These are phyloP conservation scores for Dalbergia cochinchinensis DNA, from an alignment of 306 rosid genomes.

Conservation along the genomic window DNA sequence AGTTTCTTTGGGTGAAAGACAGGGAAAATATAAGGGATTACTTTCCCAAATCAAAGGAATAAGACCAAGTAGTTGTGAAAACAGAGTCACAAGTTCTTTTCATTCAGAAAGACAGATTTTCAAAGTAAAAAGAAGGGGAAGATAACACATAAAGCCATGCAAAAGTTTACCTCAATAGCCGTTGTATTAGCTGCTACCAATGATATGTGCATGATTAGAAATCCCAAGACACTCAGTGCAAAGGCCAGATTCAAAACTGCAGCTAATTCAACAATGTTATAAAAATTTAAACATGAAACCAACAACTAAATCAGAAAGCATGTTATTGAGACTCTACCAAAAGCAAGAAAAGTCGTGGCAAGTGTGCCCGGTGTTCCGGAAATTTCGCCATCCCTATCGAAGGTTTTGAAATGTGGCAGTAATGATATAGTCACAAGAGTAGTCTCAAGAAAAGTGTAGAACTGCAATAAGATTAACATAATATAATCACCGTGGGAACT, in stretches of 20 bases:
- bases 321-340: constrained; percentile 63
- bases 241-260: constrained; percentile 96
- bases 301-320: not conserved
- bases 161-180: constrained; percentile 83
- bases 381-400: constrained; percentile 92
- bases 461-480: constrained; percentile 63
- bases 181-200: constrained; percentile 91
- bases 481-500: constrained; percentile 17
- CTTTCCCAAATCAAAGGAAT: not conserved
- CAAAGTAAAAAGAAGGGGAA: not conserved
- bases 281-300: constrained; percentile 42
- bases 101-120: not conserved
- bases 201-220: constrained; percentile 93
- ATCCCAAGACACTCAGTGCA: constrained; percentile 92
- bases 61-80: constrained; percentile 4
- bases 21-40: not conserved
- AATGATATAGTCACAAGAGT: constrained; percentile 83
- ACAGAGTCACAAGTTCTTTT: not conserved
- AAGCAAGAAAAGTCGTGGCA: constrained; percentile 98
- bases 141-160: not conserved
- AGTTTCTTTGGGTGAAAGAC: constrained; percentile 17
- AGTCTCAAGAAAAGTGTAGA: constrained; percentile 98
- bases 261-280: constrained; percentile 43
- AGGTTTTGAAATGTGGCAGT: constrained; percentile 85
- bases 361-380: constrained; percentile 97